Percentiles rank a stretch among this genome's conserved stretches.
These are phyloP conservation scores for Lumnitzera littorea DNA, from an alignment of 345 rosid species.

Conservation along the genomic window DNA sequence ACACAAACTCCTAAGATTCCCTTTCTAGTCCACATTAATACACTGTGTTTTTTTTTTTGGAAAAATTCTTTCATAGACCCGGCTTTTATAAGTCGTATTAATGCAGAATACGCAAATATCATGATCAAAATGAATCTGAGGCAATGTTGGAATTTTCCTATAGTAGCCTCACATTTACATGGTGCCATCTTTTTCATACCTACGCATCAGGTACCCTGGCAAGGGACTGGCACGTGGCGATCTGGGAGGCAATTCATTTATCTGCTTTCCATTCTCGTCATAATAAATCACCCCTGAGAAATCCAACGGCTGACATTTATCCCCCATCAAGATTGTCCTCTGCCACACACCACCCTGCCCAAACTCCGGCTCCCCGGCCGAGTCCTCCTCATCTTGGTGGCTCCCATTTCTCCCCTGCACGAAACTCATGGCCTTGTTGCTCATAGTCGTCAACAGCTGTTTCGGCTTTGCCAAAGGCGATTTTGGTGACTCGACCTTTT, in stretches of 20 bases:
- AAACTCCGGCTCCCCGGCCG: slow-evolving; percentile 23
- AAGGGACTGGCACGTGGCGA: slow-evolving; percentile 86
- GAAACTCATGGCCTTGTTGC: slow-evolving; percentile 59
- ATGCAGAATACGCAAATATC: too few relatives aligned
- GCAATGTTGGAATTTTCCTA: too few relatives aligned
- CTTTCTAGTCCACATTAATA: too few relatives aligned
- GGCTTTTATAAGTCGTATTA: too few relatives aligned
- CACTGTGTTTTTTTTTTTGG: too few relatives aligned
- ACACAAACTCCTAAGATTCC: too few relatives aligned
- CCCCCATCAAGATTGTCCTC: slow-evolving; percentile 85
- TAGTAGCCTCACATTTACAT: too few relatives aligned
- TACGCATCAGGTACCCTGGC: slow-evolving; percentile 28
- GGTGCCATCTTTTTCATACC: not conserved
- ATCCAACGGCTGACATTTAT: slow-evolving; percentile 87
- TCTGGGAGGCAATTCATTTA: slow-evolving; percentile 48
- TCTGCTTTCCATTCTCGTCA: slow-evolving; percentile 59
- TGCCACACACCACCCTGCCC: slow-evolving; percentile 96
- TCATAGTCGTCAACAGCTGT: slow-evolving; percentile 39
- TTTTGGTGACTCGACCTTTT: slow-evolving; percentile 4
- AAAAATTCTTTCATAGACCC: too few relatives aligned
- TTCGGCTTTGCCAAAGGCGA: slow-evolving; percentile 42
- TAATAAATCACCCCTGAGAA: slow-evolving; percentile 89
- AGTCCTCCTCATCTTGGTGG: not conserved
- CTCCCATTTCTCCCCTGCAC: slow-evolving; percentile 26
- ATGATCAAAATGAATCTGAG: too few relatives aligned